Base-by-base conservation (phyloP, 2,329 filamentous ascomycete genomes). In the Pyrenochaeta sp. region DNA sequence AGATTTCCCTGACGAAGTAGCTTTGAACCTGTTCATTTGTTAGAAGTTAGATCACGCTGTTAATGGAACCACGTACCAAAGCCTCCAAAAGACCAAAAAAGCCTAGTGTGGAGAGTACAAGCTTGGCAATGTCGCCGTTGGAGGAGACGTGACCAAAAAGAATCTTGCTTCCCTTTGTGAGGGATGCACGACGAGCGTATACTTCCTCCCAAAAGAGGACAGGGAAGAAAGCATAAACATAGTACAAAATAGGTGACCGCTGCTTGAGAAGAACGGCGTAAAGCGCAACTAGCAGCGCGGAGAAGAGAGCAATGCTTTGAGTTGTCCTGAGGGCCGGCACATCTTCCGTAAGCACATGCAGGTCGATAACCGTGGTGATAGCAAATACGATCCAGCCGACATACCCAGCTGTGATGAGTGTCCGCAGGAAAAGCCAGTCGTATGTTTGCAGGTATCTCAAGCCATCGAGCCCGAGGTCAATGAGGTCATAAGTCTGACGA, bases 181-280 rank as follows among this genome's bases (percentile, higher is more conserved):
- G 77, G 42, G 91, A 91, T 45, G 84, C 83, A 54, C 93, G 86
- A 28, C 91, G 87, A 2, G 91, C 91, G 77, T 90, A 94, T 0
- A 97, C 91, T 72, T 97, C 93, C 77, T 97, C 94, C 95, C 95
- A 99, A 80, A 99, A 98, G 56, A 92, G 86, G 2, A 97, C 88
- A 0, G 95, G 95, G 77, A 99, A 99, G 68, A 96, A 86, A 0
- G 90, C 91, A 75, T 99, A 99, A 1, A 88, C 86, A 72, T 98
- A 99, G 77, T 99, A 99, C 2, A 91, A 90, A 56, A 83, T 75
- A 0, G 94, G 90, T 1, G 93, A 97, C 44, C 88, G 86, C 45
- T 96, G 94, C 56, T 92, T 82, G 57, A 91, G 81, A 54, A 99
- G 90, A 0, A 92, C 88, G 6, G 92, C 90, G 71, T 91, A 97